Evolutionary conservation across 192 early-diverging fungal genomes (phyloP).

Genomic region (Geranomyces variabilis): DNA sequence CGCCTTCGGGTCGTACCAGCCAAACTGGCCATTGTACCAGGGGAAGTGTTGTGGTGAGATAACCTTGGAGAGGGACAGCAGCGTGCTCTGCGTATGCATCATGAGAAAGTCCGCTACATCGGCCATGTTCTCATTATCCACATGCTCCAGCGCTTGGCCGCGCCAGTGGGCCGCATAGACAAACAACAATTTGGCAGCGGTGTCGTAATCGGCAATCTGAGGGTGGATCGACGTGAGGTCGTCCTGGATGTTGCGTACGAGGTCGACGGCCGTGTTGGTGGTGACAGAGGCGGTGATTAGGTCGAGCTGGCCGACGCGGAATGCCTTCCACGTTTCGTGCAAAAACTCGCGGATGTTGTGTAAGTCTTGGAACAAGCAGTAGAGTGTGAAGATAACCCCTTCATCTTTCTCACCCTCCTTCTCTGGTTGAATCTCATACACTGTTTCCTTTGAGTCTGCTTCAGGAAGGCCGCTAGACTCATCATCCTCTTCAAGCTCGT

Average conservation of each 20-base stretch:
- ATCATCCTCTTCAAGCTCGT: conserved; percentile 5
- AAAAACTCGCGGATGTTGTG: conserved; percentile 13
- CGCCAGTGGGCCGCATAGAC: background rate
- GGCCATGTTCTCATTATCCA: background rate
- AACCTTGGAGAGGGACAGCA: background rate
- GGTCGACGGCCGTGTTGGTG: conserved; percentile 15
- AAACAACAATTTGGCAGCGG: background rate
- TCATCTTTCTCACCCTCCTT: conserved; percentile 16
- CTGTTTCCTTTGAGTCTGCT: background rate
- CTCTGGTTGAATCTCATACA: too few relatives aligned
- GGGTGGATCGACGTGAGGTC: background rate
- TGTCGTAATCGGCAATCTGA: background rate
- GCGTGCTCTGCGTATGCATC: background rate
- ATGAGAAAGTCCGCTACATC: background rate
- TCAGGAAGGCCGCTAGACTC: background rate
- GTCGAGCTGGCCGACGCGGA: background rate
- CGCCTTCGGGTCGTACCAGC: conserved; percentile 6
- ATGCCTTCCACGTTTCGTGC: conserved; percentile 13
- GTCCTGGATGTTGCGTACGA: conserved; percentile 14
- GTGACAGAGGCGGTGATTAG: conserved; percentile 26
- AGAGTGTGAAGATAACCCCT: conserved; percentile 7
- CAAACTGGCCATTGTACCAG: conserved; percentile 21
- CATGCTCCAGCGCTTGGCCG: background rate
- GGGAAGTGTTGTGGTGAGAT: conserved; percentile 6
- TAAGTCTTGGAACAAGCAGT: conserved; percentile 16